Percentiles rank a stretch among this genome's conserved stretches.
These are phyloP conservation scores for Moesziomyces sp. DNA, from an alignment of 1,284 basidiomycete species.

Conservation along the genomic window DNA sequence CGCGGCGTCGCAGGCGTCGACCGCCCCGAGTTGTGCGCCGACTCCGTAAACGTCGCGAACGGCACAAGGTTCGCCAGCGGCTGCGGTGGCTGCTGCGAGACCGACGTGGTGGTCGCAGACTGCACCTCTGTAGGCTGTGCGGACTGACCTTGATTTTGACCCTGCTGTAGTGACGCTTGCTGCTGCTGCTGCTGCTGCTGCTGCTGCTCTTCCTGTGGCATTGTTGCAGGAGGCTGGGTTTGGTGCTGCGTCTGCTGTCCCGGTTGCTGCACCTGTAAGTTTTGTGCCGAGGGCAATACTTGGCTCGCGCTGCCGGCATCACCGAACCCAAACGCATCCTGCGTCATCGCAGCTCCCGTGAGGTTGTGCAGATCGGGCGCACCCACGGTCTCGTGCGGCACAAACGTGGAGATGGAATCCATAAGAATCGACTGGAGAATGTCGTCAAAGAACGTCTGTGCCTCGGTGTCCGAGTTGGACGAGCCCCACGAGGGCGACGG, in stretches of 20 bases:
- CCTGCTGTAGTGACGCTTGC: slow-evolving; percentile 2
- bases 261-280: slow-evolving; percentile 4
- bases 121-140: not conserved
- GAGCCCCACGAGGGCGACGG: slow-evolving; percentile 42
- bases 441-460: slow-evolving; percentile 48
- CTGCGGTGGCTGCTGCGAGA: slow-evolving; percentile 26
- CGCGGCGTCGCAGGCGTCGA: slow-evolving; percentile 41
- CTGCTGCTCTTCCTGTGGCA: slow-evolving; percentile 16
- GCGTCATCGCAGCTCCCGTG: slow-evolving; percentile 1
- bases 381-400: slow-evolving; percentile 36
- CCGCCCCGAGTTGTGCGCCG: slow-evolving; percentile 34
- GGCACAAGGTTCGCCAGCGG: slow-evolving; percentile 24
- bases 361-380: slow-evolving; percentile 11
- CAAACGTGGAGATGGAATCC: slow-evolving; percentile 47
- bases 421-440: slow-evolving; percentile 48
- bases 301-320: slow-evolving; percentile 8
- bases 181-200: slow-evolving; percentile 5
- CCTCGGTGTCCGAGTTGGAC: slow-evolving; percentile 32
- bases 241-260: slow-evolving; percentile 9
- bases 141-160: not conserved
- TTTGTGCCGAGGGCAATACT: not conserved
- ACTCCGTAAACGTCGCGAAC: slow-evolving; percentile 40
- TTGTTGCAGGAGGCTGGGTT: not conserved
- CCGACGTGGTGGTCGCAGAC: not conserved
- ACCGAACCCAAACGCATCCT: slow-evolving; percentile 19